Conservation (phyloP, 352 stramenopile genomes). For the Phytopythium sindhum region DNA sequence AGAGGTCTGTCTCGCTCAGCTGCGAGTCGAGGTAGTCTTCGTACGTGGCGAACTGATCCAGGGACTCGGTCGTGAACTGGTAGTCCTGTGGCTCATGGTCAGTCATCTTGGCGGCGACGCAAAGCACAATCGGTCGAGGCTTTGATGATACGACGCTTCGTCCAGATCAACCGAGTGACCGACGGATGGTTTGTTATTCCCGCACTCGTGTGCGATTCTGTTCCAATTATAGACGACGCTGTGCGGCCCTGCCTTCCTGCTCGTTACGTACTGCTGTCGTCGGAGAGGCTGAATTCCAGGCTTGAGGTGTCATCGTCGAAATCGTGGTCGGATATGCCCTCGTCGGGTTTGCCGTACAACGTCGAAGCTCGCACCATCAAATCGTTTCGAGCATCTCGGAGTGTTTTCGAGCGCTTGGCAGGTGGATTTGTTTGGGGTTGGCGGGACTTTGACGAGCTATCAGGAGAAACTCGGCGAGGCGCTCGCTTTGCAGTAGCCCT, state of each 20-base stretch:
- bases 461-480: background rate
- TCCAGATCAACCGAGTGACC: background rate
- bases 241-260: background rate
- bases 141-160: background rate
- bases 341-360: background rate
- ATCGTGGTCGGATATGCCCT: background rate
- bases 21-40: slow-evolving; percentile 95
- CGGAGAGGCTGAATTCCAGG: slow-evolving; percentile 11
- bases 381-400: slow-evolving; percentile 1
- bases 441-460: no score
- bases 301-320: background rate
- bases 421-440: background rate
- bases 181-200: background rate
- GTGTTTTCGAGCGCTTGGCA: slow-evolving; percentile 1
- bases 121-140: background rate
- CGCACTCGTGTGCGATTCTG: background rate
- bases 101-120: slow-evolving; percentile 22
- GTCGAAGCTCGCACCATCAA: background rate
- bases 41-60: slow-evolving; percentile 91
- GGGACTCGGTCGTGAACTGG: slow-evolving; percentile 72
- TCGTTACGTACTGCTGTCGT: background rate
- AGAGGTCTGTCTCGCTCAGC: slow-evolving; percentile 90
- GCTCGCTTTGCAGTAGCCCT: background rate
- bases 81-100: slow-evolving; percentile 61
- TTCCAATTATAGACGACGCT: slow-evolving; percentile 7